Evolutionary conservation across 768 basidiomycete species (phyloP).

Genomic region (Lactifluus pinguis): DNA sequence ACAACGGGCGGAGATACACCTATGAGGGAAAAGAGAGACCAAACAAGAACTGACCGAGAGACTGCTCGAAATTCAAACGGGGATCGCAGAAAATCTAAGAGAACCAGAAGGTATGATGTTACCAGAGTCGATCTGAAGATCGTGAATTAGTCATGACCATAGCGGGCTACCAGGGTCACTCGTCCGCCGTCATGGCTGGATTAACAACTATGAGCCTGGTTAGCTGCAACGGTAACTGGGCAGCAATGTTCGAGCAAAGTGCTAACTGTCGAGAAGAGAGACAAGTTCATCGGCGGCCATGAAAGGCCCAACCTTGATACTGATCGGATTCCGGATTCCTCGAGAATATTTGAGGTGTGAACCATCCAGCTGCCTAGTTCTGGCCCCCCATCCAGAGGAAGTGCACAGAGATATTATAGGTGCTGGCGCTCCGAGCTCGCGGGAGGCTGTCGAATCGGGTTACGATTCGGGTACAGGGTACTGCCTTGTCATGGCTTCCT

Average conservation of each 20-base stretch:
- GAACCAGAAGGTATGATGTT: conserved; percentile 41
- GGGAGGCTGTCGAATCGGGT: conserved; percentile 20
- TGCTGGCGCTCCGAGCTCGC: conserved; percentile 1
- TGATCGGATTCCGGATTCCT: conserved; percentile 88
- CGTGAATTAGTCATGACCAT: conserved; percentile 37
- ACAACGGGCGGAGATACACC: too few relatives aligned
- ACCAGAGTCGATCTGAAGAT: conserved; percentile 63
- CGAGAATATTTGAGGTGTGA: conserved; percentile 96
- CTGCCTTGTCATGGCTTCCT: conserved; percentile 74
- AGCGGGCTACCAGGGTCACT: conserved; percentile 87
- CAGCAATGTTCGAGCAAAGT: neutral
- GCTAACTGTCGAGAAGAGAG: conserved; percentile 63
- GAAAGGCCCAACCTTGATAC: conserved; percentile 91
- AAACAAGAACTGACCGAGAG: conserved; percentile 52
- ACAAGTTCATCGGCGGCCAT: conserved; percentile 76
- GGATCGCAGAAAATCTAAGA: conserved; percentile 86
- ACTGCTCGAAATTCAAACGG: conserved; percentile 87
- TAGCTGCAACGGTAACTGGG: neutral
- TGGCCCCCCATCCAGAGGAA: conserved; percentile 97
- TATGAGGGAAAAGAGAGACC: too few relatives aligned
- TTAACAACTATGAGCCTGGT: conserved; percentile 61
- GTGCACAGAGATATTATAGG: conserved; percentile 87
- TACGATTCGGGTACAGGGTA: conserved; percentile 37
- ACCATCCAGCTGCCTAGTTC: conserved; percentile 83
- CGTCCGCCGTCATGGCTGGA: conserved; percentile 73